phyloP scores from a whole-genome alignment of 2,329 filamentous ascomycete genomes.

The Venturiaceae sp. region DNA sequence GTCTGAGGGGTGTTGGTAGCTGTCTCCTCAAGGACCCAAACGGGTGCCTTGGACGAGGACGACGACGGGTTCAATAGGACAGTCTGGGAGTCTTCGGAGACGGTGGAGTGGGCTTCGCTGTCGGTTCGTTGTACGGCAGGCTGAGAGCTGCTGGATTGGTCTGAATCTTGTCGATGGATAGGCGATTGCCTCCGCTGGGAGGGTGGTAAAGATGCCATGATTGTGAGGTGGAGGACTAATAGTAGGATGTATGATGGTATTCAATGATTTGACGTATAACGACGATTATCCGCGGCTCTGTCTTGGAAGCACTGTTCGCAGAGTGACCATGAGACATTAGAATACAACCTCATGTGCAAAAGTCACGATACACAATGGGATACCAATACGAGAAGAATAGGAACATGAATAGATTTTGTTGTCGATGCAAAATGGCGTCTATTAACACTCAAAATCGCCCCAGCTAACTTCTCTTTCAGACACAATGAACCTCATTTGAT shows the following conservation, averaged over 20 bases:
- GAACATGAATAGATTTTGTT: too few relatives aligned
- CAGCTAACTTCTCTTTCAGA: neutral
- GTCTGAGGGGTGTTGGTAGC: slow-evolving; percentile 2
- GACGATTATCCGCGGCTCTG: neutral
- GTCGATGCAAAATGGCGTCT: neutral
- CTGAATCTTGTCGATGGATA: neutral
- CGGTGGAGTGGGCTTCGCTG: slow-evolving; percentile 23
- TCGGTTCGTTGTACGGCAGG: slow-evolving; percentile 18
- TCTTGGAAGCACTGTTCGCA: neutral
- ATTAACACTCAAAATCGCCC: neutral
- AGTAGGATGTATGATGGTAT: neutral
- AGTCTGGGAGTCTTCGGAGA: slow-evolving; percentile 36
- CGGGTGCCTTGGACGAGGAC: slow-evolving; percentile 11
- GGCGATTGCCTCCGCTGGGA: slow-evolving; percentile 1
- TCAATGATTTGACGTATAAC: neutral
- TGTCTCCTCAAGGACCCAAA: neutral
- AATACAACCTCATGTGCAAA: neutral
- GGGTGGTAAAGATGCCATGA: slow-evolving; percentile 4
- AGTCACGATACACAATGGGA: neutral
- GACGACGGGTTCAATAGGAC: slow-evolving; percentile 28
- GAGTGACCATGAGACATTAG: neutral
- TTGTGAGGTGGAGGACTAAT: neutral
- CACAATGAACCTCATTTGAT: neutral
- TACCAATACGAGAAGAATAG: too few relatives aligned
- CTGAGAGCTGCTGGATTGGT: slow-evolving; percentile 4